Percentiles rank a stretch among this genome's conserved stretches.
Conservation (phyloP, 2,329 filamentous ascomycete species). For the Aspergillus brunneoviolaceus region DNA sequence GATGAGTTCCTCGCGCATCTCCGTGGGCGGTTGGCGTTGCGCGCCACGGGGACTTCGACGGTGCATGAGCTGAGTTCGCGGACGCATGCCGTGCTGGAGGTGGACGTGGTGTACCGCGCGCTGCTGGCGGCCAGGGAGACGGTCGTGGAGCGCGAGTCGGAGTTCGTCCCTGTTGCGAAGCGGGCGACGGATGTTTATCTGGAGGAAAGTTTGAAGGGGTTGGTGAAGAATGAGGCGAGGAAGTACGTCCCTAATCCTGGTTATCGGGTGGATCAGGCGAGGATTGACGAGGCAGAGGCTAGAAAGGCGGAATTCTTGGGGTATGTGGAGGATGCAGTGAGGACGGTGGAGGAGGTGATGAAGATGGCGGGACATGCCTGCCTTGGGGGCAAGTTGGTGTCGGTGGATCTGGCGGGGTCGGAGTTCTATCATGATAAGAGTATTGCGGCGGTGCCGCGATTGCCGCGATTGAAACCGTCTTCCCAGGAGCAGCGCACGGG, state of each 20-base stretch:
- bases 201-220: constrained; percentile 36
- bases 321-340: constrained; percentile 37
- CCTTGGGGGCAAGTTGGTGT: constrained; percentile 46
- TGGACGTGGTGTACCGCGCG: constrained; percentile 42
- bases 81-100: constrained; percentile 46
- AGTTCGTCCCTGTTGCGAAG: constrained; percentile 48
- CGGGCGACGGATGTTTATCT: constrained; percentile 43
- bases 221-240: constrained; percentile 34
- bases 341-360: constrained; percentile 27
- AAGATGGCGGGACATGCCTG: constrained; percentile 22
- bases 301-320: constrained; percentile 39
- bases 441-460: background rate
- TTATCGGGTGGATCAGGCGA: constrained; percentile 35
- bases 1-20: constrained; percentile 33
- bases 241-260: constrained; percentile 38
- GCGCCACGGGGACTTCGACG: constrained; percentile 40
- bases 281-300: constrained; percentile 43
- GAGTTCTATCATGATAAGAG: constrained; percentile 42
- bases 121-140: constrained; percentile 40
- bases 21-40: constrained; percentile 27
- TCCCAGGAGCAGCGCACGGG: constrained; percentile 43
- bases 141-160: constrained; percentile 44
- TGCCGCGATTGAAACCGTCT: constrained; percentile 29
- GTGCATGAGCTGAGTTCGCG: constrained; percentile 48
- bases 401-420: constrained; percentile 49